Evolutionary conservation across 805 yeast genomes (phyloP).

Genomic region (Ogataea pini): DNA sequence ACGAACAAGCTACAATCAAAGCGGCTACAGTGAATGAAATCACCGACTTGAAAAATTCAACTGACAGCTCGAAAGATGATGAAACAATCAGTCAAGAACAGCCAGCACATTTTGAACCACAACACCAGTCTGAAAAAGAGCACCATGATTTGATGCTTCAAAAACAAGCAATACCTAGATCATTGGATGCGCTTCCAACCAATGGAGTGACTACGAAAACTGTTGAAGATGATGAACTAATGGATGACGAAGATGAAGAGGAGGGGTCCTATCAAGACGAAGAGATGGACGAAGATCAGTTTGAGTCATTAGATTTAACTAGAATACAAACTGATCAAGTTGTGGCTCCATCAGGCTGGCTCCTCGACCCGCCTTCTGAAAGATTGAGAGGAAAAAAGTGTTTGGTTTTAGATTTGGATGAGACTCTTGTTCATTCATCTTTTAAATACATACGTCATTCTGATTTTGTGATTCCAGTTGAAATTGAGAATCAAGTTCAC

Average conservation of each 20-base stretch:
- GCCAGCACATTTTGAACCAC: conserved; percentile 2
- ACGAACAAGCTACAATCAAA: conserved; percentile 16
- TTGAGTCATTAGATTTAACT: conserved; percentile 53
- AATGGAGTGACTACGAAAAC: conserved; percentile 14
- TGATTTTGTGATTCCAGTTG: conserved; percentile 97
- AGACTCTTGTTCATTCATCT: conserved; percentile 93
- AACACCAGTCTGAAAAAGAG: conserved; percentile 13
- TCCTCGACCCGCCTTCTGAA: conserved; percentile 57
- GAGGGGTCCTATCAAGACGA: conserved; percentile 23
- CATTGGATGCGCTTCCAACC: conserved; percentile 12
- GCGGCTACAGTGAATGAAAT: conserved; percentile 29
- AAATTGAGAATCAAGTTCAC: conserved; percentile 88
- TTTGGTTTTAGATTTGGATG: conserved; percentile 89
- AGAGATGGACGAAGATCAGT: conserved; percentile 24
- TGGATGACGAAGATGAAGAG: conserved; percentile 21
- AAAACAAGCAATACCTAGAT: conserved; percentile 19
- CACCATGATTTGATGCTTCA: conserved; percentile 13
- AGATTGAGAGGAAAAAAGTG: conserved; percentile 71
- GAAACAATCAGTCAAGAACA: conserved; percentile 27
- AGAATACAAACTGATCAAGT: conserved; percentile 72
- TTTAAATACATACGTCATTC: conserved; percentile 90
- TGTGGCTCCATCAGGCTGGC: conserved; percentile 62
- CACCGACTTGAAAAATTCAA: conserved; percentile 36
- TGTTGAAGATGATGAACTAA: conserved; percentile 21
- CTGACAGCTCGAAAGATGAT: conserved; percentile 39